Evolutionary conservation across 345 rosid species (phyloP), one percentile per base, ranked within the genome.

Genomic region (Camelina neglecta): DNA sequence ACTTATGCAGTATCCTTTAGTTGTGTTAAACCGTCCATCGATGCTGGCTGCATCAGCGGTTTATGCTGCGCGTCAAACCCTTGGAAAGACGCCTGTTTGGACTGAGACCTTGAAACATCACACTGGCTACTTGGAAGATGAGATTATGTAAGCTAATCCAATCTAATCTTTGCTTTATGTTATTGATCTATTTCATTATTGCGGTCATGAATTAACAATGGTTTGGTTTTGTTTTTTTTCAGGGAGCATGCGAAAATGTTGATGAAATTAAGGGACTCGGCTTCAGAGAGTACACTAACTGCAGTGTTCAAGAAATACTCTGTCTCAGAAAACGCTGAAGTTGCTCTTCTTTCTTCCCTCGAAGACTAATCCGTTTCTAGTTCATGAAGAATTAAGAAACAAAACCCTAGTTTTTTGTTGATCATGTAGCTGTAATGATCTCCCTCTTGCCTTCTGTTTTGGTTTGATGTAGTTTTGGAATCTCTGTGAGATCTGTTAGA

Each of bases 301-400:
- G 93, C 90, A 11, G 85, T 83, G 51, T 71, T 82, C 62, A 71
- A 75, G 82, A 93, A 93, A 72, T 89, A 82, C 81, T 84, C 89
- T 0, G 75, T 75, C 59, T 61, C 73, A 2, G 89, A 89, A 35
- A 86, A 79, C 7, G 86, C 83, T 75, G 45, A 67, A 50, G 79
- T 67, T 12, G 67, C 74, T 39, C 74, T 75, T 75, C 68, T 75
- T 23, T 35, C 55, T 41, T 42, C 23, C 4, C 42, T 35, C 3
- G 44, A 48, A 10, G 47, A 59, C 12, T 67, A 11, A 38, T 42
- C 47, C 4, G 47, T 68, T 39, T 75, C 63, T 68, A 42, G 20
- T 15, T 60, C 42, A 38, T 35, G 44, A 66, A 66, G 67, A 20
- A 60, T 35, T 33, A 66, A 66, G 67, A 20, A 60, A 71, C 33